A percentile compares a stretch with the other conserved stretches of the same genome.
These are phyloP conservation scores for Botrytis elliptica DNA, from an alignment of 2,329 filamentous ascomycete genomes.

Conservation along the genomic window DNA sequence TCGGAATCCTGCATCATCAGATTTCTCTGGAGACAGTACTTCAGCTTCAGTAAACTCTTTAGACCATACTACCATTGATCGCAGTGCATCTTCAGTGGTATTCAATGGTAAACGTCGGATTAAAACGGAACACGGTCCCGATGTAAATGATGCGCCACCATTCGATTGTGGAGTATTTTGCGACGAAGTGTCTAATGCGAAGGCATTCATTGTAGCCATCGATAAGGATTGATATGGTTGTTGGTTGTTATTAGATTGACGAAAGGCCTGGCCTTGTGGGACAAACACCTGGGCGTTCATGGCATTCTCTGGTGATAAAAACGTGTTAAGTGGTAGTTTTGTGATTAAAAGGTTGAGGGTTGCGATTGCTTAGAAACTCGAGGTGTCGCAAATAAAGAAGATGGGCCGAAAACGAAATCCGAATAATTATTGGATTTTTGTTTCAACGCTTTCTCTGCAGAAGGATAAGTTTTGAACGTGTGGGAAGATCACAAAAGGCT, in stretches of 20 bases:
- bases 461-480: neutral
- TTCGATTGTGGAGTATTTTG: conserved; percentile 30
- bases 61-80: conserved; percentile 58
- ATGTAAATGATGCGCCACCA: conserved; percentile 28
- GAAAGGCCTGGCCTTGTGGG: conserved; percentile 37
- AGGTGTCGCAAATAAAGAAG: conserved; percentile 20
- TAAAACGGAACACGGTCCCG: conserved; percentile 45
- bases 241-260: conserved; percentile 35
- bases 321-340: conserved; percentile 30
- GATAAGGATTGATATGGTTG: conserved; percentile 37
- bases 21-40: conserved; percentile 50
- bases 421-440: neutral
- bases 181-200: conserved; percentile 31
- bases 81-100: conserved; percentile 53
- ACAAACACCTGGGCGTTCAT: conserved; percentile 39
- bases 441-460: neutral
- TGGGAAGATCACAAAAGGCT: conserved; percentile 7
- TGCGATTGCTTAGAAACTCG: conserved; percentile 22
- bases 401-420: conserved; percentile 11
- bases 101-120: conserved; percentile 56
- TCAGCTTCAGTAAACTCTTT: conserved; percentile 54
- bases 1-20: conserved; percentile 50
- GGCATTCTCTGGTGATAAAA: conserved; percentile 37
- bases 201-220: conserved; percentile 37
- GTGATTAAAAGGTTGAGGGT: conserved; percentile 24